A percentile compares a stretch with the other conserved stretches of the same genome.
Conservation (phyloP, 2,329 filamentous ascomycete species). For the Fusarium sp. region DNA sequence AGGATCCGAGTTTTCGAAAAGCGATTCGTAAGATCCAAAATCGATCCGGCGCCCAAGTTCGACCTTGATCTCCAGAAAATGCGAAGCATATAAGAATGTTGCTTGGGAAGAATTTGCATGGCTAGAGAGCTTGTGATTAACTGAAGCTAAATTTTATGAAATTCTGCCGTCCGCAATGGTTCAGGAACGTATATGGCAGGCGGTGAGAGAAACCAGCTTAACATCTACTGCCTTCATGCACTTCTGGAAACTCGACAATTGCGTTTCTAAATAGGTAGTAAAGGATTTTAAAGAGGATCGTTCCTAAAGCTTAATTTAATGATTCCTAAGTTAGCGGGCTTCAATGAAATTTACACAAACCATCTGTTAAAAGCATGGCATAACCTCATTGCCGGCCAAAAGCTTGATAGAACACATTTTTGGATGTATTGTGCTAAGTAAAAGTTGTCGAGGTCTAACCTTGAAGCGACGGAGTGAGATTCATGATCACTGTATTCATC, state of each 20-base stretch:
- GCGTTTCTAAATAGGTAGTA: background rate
- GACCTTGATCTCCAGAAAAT: slow-evolving; percentile 27
- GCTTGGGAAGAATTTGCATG: slow-evolving; percentile 32
- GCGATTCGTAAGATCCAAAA: slow-evolving; percentile 1
- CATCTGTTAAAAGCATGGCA: background rate
- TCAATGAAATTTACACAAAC: too few relatives aligned
- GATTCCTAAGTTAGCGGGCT: background rate
- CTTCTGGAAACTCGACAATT: background rate
- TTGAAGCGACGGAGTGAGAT: too few relatives aligned
- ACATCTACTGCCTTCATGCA: background rate
- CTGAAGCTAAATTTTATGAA: slow-evolving; percentile 31
- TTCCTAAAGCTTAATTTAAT: background rate
- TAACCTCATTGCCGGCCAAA: background rate
- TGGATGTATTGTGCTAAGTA: fast-evolving
- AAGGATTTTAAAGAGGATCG: background rate
- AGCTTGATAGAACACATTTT: too few relatives aligned
- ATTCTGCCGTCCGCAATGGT: slow-evolving; percentile 19
- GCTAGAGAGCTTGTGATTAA: slow-evolving; percentile 7
- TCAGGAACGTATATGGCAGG: background rate
- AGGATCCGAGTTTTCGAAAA: background rate
- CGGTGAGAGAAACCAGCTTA: background rate
- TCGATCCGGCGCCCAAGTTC: slow-evolving; percentile 29
- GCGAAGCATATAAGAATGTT: slow-evolving; percentile 37
- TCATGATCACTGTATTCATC: too few relatives aligned
- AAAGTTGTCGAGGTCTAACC: background rate